These are phyloP conservation scores for Xylaria sp. DNA, from an alignment of 2,329 filamentous ascomycete species.

Conservation along the genomic window DNA sequence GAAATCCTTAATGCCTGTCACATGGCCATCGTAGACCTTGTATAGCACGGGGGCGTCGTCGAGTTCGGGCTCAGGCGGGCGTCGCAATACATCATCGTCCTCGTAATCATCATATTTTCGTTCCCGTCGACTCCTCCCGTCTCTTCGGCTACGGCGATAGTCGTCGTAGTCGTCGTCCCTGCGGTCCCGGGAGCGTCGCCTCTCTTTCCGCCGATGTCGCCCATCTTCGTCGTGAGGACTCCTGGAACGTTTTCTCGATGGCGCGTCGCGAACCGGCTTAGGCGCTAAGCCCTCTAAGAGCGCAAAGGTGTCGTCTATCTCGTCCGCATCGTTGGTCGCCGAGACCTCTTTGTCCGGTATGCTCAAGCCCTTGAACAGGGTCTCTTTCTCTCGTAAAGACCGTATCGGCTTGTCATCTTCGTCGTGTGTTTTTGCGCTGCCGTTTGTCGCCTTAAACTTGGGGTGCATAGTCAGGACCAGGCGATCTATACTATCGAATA, in stretches of 20 bases:
- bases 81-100: slow-evolving; percentile 70
- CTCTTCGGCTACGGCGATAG: slow-evolving; percentile 52
- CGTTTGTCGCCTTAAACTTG: slow-evolving; percentile 70
- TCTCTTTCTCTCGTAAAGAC: slow-evolving; percentile 75
- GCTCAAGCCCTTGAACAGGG: slow-evolving; percentile 89
- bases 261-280: slow-evolving; percentile 62
- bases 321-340: slow-evolving; percentile 62
- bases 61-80: slow-evolving; percentile 75
- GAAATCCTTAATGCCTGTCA: slow-evolving; percentile 95
- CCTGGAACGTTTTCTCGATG: slow-evolving; percentile 66
- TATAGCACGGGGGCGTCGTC: slow-evolving; percentile 83
- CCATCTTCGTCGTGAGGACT: slow-evolving; percentile 61
- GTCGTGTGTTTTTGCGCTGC: slow-evolving; percentile 54
- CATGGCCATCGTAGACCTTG: slow-evolving; percentile 90
- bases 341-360: slow-evolving; percentile 77
- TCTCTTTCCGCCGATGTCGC: slow-evolving; percentile 51
- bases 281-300: slow-evolving; percentile 86
- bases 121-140: slow-evolving; percentile 59
- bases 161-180: slow-evolving; percentile 51
- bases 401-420: slow-evolving; percentile 54
- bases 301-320: slow-evolving; percentile 92
- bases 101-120: slow-evolving; percentile 56
- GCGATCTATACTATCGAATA: slow-evolving; percentile 92
- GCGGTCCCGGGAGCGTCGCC: slow-evolving; percentile 48
- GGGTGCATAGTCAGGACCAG: slow-evolving; percentile 91